These are phyloP conservation scores for Geosmithia morbida DNA, from an alignment of 2,329 filamentous ascomycete genomes.

Conservation along the genomic window DNA sequence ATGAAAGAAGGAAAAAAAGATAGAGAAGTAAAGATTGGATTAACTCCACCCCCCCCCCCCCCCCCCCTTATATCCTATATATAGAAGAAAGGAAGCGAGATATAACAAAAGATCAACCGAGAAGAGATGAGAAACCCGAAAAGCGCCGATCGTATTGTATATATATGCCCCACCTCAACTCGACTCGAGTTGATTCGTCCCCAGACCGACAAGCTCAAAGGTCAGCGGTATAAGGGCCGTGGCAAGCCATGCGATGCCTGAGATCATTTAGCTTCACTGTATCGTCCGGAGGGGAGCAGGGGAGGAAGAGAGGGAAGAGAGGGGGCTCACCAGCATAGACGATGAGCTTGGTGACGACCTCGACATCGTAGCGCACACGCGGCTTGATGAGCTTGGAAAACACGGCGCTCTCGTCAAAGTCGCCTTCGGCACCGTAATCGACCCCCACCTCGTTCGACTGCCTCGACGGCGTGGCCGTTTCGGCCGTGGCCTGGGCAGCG, in stretches of 20 bases:
- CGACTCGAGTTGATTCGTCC: conserved; percentile 22
- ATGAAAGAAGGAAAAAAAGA: not conserved
- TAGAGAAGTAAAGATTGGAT: not conserved
- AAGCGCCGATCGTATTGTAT: not conserved
- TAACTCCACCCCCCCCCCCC: too few relatives aligned
- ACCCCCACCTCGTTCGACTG: conserved; percentile 12
- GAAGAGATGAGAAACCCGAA: not conserved
- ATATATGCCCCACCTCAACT: conserved; percentile 3
- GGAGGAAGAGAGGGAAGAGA: not conserved
- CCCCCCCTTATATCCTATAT: not conserved
- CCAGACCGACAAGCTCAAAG: conserved; percentile 47
- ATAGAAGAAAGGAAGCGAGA: not conserved
- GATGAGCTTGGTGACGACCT: conserved; percentile 91
- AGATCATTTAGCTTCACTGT: conserved; percentile 1
- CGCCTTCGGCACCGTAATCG: conserved; percentile 19
- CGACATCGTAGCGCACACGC: conserved; percentile 91
- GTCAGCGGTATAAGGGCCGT: conserved; percentile 60
- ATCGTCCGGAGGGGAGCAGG: too few relatives aligned
- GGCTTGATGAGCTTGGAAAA: conserved; percentile 76
- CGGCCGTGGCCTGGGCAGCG: conserved; percentile 1
- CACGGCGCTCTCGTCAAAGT: conserved; percentile 57
- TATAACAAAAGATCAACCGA: not conserved
- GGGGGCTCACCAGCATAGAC: conserved; percentile 67
- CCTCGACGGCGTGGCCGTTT: not conserved
- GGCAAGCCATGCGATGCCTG: conserved; percentile 73